A percentile compares a stretch with the other conserved stretches of the same genome.
Evolutionary conservation across 306 rosid species (phyloP).

Genomic region (Nissolia schottii): DNA sequence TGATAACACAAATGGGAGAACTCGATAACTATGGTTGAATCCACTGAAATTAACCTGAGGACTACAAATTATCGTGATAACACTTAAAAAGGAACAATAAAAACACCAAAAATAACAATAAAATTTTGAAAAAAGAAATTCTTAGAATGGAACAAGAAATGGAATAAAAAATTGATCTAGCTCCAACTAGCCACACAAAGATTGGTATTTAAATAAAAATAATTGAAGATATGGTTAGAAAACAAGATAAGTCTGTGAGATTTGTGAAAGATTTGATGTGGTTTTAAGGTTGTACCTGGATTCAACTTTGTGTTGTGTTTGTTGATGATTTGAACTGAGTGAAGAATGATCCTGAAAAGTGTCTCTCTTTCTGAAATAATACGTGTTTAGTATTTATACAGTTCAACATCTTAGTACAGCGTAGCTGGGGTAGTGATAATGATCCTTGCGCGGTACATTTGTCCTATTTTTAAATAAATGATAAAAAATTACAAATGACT

Average conservation of each 20-base stretch:
- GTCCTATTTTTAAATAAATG: no score
- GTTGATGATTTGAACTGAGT: no score
- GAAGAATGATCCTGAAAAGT: no score
- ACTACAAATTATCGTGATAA: conserved; percentile 4
- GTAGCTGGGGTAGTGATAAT: no score
- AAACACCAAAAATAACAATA: background rate
- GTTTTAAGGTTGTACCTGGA: no score
- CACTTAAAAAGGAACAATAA: background rate
- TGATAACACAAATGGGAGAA: no score
- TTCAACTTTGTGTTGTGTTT: no score
- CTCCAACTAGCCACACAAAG: background rate
- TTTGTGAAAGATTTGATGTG: background rate
- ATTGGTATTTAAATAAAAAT: background rate
- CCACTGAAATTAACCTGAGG: conserved; percentile 35
- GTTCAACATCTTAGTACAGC: no score
- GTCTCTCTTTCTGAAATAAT: no score
- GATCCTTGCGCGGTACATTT: no score
- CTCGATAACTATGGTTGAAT: background rate
- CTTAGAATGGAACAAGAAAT: background rate
- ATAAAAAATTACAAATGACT: no score
- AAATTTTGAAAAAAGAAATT: background rate
- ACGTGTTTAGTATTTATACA: no score
- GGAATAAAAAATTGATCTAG: background rate
- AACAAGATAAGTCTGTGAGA: conserved; percentile 31
- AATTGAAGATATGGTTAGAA: conserved; percentile 8